Evolutionary conservation across 805 yeast genomes (phyloP).

Genomic region (Monosporozyma servazzii): DNA sequence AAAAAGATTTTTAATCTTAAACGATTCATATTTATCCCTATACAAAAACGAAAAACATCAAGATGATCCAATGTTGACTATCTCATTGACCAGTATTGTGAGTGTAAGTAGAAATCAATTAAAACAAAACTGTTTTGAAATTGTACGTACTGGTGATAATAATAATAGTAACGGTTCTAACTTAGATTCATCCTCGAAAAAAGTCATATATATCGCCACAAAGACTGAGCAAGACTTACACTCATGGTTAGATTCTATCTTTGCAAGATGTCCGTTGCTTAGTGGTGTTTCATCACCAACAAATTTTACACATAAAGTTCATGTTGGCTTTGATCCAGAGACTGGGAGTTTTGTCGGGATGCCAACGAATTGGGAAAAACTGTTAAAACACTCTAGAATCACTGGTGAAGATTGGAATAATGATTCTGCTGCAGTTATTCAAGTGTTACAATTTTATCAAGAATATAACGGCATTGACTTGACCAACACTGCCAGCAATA

Average conservation of each 20-base stretch:
- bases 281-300: slow-evolving; percentile 81
- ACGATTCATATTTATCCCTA: slow-evolving; percentile 65
- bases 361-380: slow-evolving; percentile 87
- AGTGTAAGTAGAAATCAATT: slow-evolving; percentile 60
- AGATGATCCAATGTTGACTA: slow-evolving; percentile 40
- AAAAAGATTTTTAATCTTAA: slow-evolving; percentile 69
- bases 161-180: slow-evolving; percentile 9
- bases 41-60: slow-evolving; percentile 51
- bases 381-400: slow-evolving; percentile 78
- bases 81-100: slow-evolving; percentile 50
- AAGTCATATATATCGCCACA: slow-evolving; percentile 63
- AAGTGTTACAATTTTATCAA: slow-evolving; percentile 73
- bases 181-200: slow-evolving; percentile 30
- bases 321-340: slow-evolving; percentile 78
- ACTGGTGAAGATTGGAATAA: slow-evolving; percentile 86
- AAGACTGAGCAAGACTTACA: slow-evolving; percentile 72
- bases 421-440: slow-evolving; percentile 92
- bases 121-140: slow-evolving; percentile 75
- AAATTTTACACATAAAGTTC: slow-evolving; percentile 89
- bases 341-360: slow-evolving; percentile 84
- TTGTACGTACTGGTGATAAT: slow-evolving; percentile 41
- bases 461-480: slow-evolving; percentile 30
- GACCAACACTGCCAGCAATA: not conserved
- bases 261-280: slow-evolving; percentile 58
- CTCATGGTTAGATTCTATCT: slow-evolving; percentile 86